A percentile compares a stretch with the other conserved stretches of the same genome.
Evolutionary conservation across 345 rosid species (phyloP).

Genomic region (Syzygium grande): DNA sequence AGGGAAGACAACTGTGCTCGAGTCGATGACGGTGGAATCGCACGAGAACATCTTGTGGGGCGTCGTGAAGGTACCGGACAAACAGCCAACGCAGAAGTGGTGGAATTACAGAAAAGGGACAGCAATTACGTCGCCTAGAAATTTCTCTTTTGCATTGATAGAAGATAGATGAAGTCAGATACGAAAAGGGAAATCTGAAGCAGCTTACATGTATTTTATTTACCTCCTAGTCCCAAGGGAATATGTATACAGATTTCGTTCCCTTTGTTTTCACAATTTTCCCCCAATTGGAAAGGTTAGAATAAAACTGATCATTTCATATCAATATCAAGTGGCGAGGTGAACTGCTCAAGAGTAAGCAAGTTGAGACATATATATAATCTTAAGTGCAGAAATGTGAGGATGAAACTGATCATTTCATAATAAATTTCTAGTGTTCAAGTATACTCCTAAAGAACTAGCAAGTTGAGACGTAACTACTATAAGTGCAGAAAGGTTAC

Average conservation of each 20-base stretch:
- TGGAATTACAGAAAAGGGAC: neutral
- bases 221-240: neutral
- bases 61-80: neutral
- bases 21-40: slow-evolving; percentile 1
- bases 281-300: neutral
- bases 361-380: too few relatives aligned
- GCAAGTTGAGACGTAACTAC: too few relatives aligned
- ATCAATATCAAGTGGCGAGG: too few relatives aligned
- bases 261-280: neutral
- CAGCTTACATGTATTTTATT: neutral
- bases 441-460: too few relatives aligned
- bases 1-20: neutral
- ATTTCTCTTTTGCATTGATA: neutral
- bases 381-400: too few relatives aligned
- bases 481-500: too few relatives aligned
- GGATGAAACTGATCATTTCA: too few relatives aligned
- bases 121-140: neutral
- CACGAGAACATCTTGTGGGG: neutral
- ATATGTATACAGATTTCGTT: neutral
- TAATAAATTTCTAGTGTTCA: too few relatives aligned
- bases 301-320: neutral
- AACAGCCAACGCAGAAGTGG: neutral
- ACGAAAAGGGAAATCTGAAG: neutral
- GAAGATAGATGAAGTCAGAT: neutral
- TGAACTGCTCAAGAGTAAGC: too few relatives aligned